Evolutionary conservation across 2,329 filamentous ascomycete genomes (phyloP), one percentile per base, ranked within the genome.

Genomic region (Diaporthe citriasiana): DNA sequence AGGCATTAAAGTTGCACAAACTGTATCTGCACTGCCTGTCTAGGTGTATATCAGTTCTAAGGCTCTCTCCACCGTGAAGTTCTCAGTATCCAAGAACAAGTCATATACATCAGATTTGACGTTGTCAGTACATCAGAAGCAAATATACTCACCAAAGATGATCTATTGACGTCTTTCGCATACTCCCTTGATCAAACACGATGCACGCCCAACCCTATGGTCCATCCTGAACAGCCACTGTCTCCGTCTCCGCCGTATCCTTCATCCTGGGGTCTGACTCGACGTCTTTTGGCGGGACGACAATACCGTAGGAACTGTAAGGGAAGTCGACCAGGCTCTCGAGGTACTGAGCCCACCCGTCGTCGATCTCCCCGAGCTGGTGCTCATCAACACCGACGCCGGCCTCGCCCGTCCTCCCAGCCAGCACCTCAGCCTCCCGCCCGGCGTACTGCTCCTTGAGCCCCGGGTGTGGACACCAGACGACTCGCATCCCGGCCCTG

Each of bases 401-500:
- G 0, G 89, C 93, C 83, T 93, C 91, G 1, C 93, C 94, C 33
- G 93, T 95, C 78, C 91, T 85, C 0, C 95, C 97, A 0, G 97
- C 96, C 30, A 99, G 85, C 3, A 99, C 94, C 81, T 95, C 90
- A 15, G 88, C 89, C 85, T 98, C 95, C 56, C 92, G 89, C 1
- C 93, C 95, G 53, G 87, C 85, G 79, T 94, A 97, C 82, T 96
- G 94, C 70, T 90, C 86, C 84, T 93, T 87, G 70, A 99, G 85
- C 80, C 91, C 94, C 0, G 91, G 90, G 83, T 98, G 95, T 33
- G 97, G 97, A 78, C 91, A 93, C 97, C 97, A 99, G 1, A 98
- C 88, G 17, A 97, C 95, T 77, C 96, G 91, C 96, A 98, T 98
- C 0, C 96, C 96, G 0, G 97, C 97, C 77, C 97, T 90, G 70